Conservation (phyloP, 2,329 filamentous ascomycete species). For the Scleromitrula shiraiana region DNA sequence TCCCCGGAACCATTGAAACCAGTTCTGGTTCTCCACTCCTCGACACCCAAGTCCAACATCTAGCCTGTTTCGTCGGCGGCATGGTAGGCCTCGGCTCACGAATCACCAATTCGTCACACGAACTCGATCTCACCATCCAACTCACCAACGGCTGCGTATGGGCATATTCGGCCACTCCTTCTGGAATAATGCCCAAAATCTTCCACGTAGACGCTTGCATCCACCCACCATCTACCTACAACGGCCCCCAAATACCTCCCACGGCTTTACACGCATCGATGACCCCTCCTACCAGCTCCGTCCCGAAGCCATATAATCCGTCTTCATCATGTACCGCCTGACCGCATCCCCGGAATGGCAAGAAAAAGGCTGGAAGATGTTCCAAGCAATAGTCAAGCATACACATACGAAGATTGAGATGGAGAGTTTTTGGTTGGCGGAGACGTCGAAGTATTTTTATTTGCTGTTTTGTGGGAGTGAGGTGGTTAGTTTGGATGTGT, state of each 20-base stretch:
- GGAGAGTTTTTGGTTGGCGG: constrained; percentile 54
- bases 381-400: constrained; percentile 34
- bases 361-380: constrained; percentile 40
- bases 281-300: constrained; percentile 40
- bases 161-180: constrained; percentile 46
- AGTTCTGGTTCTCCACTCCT: constrained; percentile 2
- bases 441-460: constrained; percentile 57
- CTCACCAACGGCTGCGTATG: constrained; percentile 55
- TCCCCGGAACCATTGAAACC: constrained; percentile 41
- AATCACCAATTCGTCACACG: constrained; percentile 44
- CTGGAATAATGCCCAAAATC: constrained; percentile 53
- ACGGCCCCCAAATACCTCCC: not conserved
- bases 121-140: constrained; percentile 46
- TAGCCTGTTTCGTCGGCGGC: constrained; percentile 62
- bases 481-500: constrained; percentile 52
- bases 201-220: constrained; percentile 32
- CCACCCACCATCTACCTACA: constrained; percentile 11
- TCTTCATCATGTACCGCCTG: constrained; percentile 48
- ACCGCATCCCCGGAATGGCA: constrained; percentile 25
- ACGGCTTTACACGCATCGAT: constrained; percentile 8
- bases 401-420: constrained; percentile 36
- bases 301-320: constrained; percentile 58
- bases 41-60: constrained; percentile 42
- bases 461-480: constrained; percentile 40
- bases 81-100: constrained; percentile 59